Conservation (phyloP, 768 basidiomycete species). For the Pleurotus djamor region DNA sequence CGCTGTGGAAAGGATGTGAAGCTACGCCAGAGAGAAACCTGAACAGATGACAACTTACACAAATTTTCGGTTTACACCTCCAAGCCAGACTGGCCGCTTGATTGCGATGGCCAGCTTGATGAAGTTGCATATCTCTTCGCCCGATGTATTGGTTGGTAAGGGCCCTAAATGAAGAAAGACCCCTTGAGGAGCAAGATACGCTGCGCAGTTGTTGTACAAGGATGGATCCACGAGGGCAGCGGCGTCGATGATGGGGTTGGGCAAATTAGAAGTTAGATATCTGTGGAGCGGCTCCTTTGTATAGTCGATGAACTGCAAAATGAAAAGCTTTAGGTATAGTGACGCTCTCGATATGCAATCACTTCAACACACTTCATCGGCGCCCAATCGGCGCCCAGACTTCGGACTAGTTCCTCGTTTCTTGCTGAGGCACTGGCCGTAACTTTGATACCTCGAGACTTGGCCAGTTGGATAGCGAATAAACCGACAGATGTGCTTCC, state of each 20-base stretch:
- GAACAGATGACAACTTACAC: conserved; percentile 24
- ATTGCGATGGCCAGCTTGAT: conserved; percentile 18
- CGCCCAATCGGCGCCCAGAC: conserved; percentile 71
- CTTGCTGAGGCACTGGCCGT: conserved; percentile 56
- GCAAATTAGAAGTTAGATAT: conserved; percentile 41
- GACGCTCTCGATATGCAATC: background rate
- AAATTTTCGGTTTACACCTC: conserved; percentile 36
- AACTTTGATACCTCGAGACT: conserved; percentile 58
- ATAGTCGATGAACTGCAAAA: conserved; percentile 57
- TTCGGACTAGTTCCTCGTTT: conserved; percentile 57
- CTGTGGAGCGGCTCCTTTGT: conserved; percentile 46
- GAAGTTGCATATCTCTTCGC: conserved; percentile 13
- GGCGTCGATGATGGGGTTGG: conserved; percentile 54
- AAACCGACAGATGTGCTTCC: conserved; percentile 68
- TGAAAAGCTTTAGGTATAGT: background rate
- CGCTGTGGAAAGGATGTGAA: background rate
- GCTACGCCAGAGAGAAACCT: background rate
- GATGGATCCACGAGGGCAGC: conserved; percentile 45
- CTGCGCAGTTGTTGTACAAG: conserved; percentile 45
- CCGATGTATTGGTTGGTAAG: conserved; percentile 21
- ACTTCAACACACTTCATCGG: conserved; percentile 50
- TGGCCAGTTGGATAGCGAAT: conserved; percentile 72
- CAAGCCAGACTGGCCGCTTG: conserved; percentile 35
- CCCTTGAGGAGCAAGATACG: conserved; percentile 54
- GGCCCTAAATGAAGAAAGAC: conserved; percentile 48